Base-by-base conservation (phyloP, 2,329 filamentous ascomycete species). In the Fusarium solani-melongenae region DNA sequence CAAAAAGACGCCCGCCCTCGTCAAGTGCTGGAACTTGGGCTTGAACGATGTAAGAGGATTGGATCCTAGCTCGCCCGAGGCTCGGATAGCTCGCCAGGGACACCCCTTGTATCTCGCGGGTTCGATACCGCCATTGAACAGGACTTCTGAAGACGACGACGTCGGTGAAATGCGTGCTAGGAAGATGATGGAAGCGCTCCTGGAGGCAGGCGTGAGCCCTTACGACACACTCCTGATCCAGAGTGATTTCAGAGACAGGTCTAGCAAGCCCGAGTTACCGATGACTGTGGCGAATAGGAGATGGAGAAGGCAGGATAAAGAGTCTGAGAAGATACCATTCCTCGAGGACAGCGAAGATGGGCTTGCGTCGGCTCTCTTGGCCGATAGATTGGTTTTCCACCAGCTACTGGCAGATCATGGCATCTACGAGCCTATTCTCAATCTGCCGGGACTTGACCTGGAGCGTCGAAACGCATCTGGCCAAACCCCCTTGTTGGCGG, bases 401-500 rank as follows among this genome's bases (percentile, higher is more conserved):
- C 38, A 71, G 27, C 46, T 74, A 8, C 38, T 76, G 3, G 62
- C 49, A 11, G 22, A 17, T 12, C 9, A 38, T 29, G 12, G 46
- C 31, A 4, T 51, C n/a, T 66, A 38, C 22, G 38, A 60, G 20
- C 71, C 71, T 2, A 64, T 76, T 6, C 27, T 76, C 6, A 67
- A 69, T 3, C 20, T 69, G 5, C 60, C 53, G 2, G 55, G 39
- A 31, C 64, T 76, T 29, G 61, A 76, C 11, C 36, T 69, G 24
- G 69, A 74, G 34, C 53, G 41, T 8, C 61, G 65, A 20, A 67
- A 73, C 36, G 24, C 17, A 11, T 58, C 55, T 49, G 69, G 71
- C 17, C 56, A 53, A 29, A 73, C 71, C 3, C 63, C 66, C 31
- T 55, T 76, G 11, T 20, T 76, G 29, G 67, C 71, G 38, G 41